These are phyloP conservation scores for Zizania palustris DNA, from an alignment of 202 grass and related monocot genomes.

Conservation along the genomic window DNA sequence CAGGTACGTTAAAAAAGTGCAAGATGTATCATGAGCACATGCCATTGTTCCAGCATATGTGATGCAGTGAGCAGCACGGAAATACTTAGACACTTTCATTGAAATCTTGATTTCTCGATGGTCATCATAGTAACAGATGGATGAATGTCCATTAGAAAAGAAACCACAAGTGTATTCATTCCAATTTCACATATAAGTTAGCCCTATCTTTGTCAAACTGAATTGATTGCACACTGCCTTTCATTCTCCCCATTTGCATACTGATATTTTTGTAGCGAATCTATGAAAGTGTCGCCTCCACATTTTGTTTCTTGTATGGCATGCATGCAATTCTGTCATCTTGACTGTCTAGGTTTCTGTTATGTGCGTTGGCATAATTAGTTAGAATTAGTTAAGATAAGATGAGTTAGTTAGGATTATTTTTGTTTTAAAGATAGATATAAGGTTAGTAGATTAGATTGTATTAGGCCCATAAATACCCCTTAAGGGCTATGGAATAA, in stretches of 20 bases:
- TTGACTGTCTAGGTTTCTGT: not conserved
- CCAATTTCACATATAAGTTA: conserved; percentile 18
- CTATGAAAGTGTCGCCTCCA: not conserved
- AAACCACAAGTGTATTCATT: not conserved
- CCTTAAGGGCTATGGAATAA: no score
- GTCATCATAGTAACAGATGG: not conserved
- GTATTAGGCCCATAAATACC: no score
- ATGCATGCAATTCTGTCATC: conserved; percentile 12
- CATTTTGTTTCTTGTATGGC: conserved; percentile 10
- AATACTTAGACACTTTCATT: not conserved
- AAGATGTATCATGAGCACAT: not conserved
- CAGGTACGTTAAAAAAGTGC: conserved; percentile 56
- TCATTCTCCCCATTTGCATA: conserved; percentile 1
- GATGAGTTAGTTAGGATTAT: no score
- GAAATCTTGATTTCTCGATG: not conserved
- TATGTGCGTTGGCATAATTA: no score
- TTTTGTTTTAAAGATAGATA: no score
- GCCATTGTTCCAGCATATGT: no score
- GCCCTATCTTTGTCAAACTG: not conserved
- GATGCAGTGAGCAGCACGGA: not conserved
- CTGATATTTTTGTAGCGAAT: conserved; percentile 6
- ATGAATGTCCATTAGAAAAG: not conserved
- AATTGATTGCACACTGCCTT: not conserved
- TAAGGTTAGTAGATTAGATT: no score
- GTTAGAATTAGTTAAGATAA: no score